A percentile compares a stretch with the other conserved stretches of the same genome.
These are phyloP conservation scores for Fusarium sp. DNA, from an alignment of 2,329 filamentous ascomycete species.

Conservation along the genomic window DNA sequence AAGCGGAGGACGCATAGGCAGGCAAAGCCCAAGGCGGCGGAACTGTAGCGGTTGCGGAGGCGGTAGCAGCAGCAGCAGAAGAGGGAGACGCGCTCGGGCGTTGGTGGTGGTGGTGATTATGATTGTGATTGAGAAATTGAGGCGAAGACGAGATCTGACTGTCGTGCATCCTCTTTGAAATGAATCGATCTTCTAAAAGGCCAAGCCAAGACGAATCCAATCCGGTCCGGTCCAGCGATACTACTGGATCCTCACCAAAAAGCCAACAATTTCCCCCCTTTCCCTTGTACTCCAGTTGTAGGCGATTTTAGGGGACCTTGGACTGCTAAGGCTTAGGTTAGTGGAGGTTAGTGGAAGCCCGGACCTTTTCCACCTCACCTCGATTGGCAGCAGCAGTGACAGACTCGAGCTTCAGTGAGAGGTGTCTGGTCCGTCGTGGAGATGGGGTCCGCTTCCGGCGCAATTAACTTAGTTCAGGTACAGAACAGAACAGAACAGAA, in stretches of 20 bases:
- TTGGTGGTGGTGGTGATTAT: neutral
- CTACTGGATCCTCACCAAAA: conserved; percentile 36
- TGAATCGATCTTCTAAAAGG: neutral
- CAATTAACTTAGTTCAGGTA: conserved; percentile 23
- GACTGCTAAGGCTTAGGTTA: conserved; percentile 21
- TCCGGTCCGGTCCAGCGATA: conserved; percentile 26
- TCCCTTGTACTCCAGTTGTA: conserved; percentile 27
- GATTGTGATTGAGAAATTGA: conserved; percentile 10
- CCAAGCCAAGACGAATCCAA: neutral
- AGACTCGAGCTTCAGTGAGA: conserved; percentile 16
- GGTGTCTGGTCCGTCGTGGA: conserved; percentile 22
- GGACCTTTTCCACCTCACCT: conserved; percentile 22
- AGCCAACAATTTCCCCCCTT: conserved; percentile 42
- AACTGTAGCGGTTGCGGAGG: conserved; percentile 35
- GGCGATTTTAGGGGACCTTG: conserved; percentile 28
- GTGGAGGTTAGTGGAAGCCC: conserved; percentile 34
- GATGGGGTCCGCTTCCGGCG: conserved; percentile 35
- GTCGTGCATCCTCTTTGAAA: conserved; percentile 43
- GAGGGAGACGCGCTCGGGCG: conserved; percentile 34
- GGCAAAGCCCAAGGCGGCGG: conserved; percentile 35
- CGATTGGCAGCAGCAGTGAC: conserved; percentile 9
- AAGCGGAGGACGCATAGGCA: conserved; percentile 23
- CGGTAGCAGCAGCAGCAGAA: neutral
- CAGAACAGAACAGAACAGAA: conserved; percentile 13
- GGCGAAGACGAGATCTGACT: conserved; percentile 35